phyloP scores from a whole-genome alignment of 1,284 basidiomycete species.

The Fomitopsis betulina region DNA sequence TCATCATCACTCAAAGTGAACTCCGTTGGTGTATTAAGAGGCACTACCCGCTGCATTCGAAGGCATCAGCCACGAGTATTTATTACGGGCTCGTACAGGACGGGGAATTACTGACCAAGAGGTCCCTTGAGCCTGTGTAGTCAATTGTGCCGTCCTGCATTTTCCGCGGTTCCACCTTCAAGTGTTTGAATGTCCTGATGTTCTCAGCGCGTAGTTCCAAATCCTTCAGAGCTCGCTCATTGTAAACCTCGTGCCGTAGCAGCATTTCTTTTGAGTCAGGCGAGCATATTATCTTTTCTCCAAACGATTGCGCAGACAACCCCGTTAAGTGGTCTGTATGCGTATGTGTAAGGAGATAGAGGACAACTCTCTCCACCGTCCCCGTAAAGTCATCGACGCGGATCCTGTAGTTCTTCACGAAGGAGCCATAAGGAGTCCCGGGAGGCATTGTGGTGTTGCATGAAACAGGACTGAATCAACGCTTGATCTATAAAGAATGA shows the following conservation, averaged over 20 bases:
- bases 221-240: conserved; percentile 54
- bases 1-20: conserved; percentile 57
- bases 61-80: background rate
- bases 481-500: background rate
- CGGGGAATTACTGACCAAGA: conserved; percentile 44
- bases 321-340: conserved; percentile 81
- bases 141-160: conserved; percentile 42
- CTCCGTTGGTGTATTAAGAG: conserved; percentile 58
- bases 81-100: no score
- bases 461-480: background rate
- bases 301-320: conserved; percentile 65
- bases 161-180: conserved; percentile 52
- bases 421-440: conserved; percentile 65
- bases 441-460: conserved; percentile 47
- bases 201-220: conserved; percentile 49
- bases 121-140: conserved; percentile 53
- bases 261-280: conserved; percentile 81
- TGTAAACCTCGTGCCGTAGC: conserved; percentile 65
- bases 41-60: conserved; percentile 39
- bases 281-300: conserved; percentile 68
- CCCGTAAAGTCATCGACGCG: conserved; percentile 74
- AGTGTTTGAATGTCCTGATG: conserved; percentile 59
- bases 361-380: conserved; percentile 41
- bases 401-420: conserved; percentile 68
- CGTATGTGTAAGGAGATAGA: conserved; percentile 79